Percentiles rank a stretch among this genome's conserved stretches.
These are phyloP conservation scores for Niveomyces coronatus DNA, from an alignment of 2,329 filamentous ascomycete genomes.

Conservation along the genomic window DNA sequence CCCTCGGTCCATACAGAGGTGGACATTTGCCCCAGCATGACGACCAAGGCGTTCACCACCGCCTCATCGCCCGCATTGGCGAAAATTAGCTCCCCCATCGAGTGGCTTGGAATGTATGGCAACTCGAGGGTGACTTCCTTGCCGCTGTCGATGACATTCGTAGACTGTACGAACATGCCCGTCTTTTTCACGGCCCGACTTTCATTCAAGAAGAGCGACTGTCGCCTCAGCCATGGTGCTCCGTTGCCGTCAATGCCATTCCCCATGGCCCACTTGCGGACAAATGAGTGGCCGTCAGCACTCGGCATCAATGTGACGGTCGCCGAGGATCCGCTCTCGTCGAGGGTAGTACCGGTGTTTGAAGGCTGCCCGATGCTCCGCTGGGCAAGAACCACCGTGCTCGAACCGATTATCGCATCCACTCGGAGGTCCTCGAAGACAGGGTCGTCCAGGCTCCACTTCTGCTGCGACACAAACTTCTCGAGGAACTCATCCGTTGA, in stretches of 20 bases:
- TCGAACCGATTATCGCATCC: too few species aligned
- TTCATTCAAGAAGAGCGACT: conserved; percentile 1
- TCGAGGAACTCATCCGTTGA: too few species aligned
- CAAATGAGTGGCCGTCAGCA: conserved; percentile 1
- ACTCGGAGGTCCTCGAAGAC: too few species aligned
- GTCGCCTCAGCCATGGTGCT: conserved; percentile 5
- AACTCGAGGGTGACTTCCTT: conserved; percentile 5
- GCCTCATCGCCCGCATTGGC: conserved; percentile 18
- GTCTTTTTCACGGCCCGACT: conserved; percentile 4
- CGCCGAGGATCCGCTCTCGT: conserved; percentile 6
- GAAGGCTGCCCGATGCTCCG: too few species aligned
- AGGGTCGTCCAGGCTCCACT: too few species aligned
- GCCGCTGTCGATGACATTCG: neutral
- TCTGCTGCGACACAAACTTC: too few species aligned
- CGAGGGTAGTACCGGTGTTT: too few species aligned
- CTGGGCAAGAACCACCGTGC: too few species aligned
- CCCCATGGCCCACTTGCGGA: conserved; percentile 5
- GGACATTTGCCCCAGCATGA: conserved; percentile 2
- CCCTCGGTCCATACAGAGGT: conserved; percentile 4
- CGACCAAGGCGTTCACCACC: conserved; percentile 12
- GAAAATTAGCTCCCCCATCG: conserved; percentile 13
- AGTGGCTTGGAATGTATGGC: conserved; percentile 6
- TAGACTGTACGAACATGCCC: conserved; percentile 3
- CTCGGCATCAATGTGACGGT: neutral
- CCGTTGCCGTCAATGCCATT: conserved; percentile 8